Evolutionary conservation across 2,329 filamentous ascomycete species (phyloP), one percentile per base, ranked within the genome.

Genomic region (Epicoccum sorghinum): DNA sequence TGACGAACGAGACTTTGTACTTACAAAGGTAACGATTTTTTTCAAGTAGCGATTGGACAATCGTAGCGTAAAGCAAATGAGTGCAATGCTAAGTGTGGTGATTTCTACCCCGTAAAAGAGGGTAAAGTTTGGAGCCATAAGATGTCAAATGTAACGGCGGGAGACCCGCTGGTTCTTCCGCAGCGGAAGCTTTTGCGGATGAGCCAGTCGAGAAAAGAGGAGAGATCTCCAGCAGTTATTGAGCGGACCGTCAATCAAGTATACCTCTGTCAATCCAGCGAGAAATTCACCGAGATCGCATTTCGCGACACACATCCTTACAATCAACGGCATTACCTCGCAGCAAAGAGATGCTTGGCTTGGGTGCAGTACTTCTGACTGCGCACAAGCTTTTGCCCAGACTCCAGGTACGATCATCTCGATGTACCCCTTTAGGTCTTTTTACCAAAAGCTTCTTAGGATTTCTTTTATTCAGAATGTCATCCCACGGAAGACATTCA

Each of bases 81-180:
- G 10, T 10, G 55, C 55, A 4, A 58, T 23, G 29, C 41, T 38
- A 13, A 58, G 25, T 3, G 55, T 53, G 1, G 55, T 58, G 30
- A 58, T 51, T 35, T 55, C 55, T 14, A 58, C 35, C 3, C 50
- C 47, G 12, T 47, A 50, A 38, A 58, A 58, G 13, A 58, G 29
- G 22, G 30, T 36, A 24, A 55, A 58, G 41, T 58, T 47, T n/a
- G 55, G 55, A 25, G 40, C 38, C 55, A 58, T 57, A 7, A 29
- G n/a, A n/a, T 48, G 25, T 18, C 18, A 18, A 18, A 18, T 18
- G 30, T 12, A 33, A 12, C 38, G 29, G 29, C 29, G 29, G 29
- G 29, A 30, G 23, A 36, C 45, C 51, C 45, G 45, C 44, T 40
- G 44, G 45, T 44, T 36, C 33, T 39, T 44, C 51, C 39, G 13